phyloP scores from a whole-genome alignment of 176 grass and related monocot species.

The Oryza coarctata region DNA sequence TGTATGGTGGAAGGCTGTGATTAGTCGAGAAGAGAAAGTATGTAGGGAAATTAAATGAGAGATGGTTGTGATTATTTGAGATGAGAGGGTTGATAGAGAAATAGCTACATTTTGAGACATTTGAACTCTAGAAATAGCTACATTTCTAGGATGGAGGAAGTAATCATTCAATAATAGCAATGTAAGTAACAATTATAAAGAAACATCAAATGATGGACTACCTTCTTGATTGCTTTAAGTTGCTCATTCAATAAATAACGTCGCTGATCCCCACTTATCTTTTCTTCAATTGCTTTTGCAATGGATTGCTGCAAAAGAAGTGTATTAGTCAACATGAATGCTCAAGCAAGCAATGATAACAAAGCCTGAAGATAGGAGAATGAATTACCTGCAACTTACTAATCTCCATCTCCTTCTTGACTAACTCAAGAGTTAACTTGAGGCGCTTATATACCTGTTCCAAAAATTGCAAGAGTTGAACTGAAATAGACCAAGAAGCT shows the following conservation, averaged over 20 bases:
- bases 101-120: no score
- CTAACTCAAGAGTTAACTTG: slow-evolving; percentile 87
- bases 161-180: slow-evolving; percentile 3
- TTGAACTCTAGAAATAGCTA: no score
- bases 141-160: no score
- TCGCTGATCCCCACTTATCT: slow-evolving; percentile 96
- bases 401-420: slow-evolving; percentile 99
- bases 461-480: slow-evolving; percentile 38
- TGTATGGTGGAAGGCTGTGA: no score
- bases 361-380: slow-evolving; percentile 1
- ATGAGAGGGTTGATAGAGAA: no score
- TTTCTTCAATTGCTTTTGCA: slow-evolving; percentile 99
- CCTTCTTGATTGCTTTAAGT: slow-evolving; percentile 99
- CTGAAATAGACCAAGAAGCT: slow-evolving; percentile 28
- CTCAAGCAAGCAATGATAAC: slow-evolving; percentile 15
- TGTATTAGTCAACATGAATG: slow-evolving; percentile 27
- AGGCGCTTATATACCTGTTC: slow-evolving; percentile 91
- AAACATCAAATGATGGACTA: slow-evolving; percentile 30
- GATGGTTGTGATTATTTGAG: no score
- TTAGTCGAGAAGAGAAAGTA: no score
- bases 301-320: slow-evolving; percentile 83
- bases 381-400: slow-evolving; percentile 87
- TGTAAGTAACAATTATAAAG: slow-evolving; percentile 16
- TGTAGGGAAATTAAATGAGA: no score
- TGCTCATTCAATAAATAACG: slow-evolving; percentile 98